Conservation (phyloP, 2,329 filamentous ascomycete species). For the Arthrinium phaeospermum region DNA sequence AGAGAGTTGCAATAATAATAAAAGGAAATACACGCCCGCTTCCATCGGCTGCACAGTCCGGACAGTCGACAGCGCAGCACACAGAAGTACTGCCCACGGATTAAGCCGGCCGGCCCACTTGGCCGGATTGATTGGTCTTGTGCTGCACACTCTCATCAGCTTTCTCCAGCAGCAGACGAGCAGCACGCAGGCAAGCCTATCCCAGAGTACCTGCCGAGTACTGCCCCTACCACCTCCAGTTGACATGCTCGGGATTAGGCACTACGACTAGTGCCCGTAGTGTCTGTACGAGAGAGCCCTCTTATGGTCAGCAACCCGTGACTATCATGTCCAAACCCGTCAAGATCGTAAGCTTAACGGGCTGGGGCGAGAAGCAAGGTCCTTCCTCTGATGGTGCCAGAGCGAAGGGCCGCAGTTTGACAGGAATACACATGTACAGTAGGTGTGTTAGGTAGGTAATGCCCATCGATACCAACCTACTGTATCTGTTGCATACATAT, state of each 20-base stretch:
- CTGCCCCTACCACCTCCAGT: background rate
- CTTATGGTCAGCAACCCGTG: constrained; percentile 15
- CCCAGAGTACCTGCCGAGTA: constrained; percentile 7
- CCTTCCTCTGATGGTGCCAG: background rate
- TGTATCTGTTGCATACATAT: background rate
- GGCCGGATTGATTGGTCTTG: background rate
- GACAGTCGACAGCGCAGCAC: background rate
- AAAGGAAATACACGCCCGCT: background rate
- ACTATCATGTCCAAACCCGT: constrained; percentile 10
- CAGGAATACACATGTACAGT: background rate
- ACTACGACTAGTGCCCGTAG: constrained; percentile 15
- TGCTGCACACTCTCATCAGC: constrained; percentile 13
- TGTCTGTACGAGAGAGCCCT: constrained; percentile 1
- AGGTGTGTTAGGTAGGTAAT: background rate
- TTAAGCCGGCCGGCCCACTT: constrained; percentile 16
- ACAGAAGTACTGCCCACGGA: background rate
- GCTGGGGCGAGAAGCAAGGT: constrained; percentile 8
- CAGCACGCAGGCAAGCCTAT: constrained; percentile 5
- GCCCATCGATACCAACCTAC: background rate
- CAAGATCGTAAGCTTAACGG: constrained; percentile 12
- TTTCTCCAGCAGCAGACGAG: background rate
- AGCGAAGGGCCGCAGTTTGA: constrained; percentile 4
- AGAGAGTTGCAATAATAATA: background rate
- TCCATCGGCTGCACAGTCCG: constrained; percentile 8
- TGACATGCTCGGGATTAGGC: background rate